Base-by-base conservation (phyloP, 1,284 basidiomycete species). In the Kalmanozyma brasiliensis region DNA sequence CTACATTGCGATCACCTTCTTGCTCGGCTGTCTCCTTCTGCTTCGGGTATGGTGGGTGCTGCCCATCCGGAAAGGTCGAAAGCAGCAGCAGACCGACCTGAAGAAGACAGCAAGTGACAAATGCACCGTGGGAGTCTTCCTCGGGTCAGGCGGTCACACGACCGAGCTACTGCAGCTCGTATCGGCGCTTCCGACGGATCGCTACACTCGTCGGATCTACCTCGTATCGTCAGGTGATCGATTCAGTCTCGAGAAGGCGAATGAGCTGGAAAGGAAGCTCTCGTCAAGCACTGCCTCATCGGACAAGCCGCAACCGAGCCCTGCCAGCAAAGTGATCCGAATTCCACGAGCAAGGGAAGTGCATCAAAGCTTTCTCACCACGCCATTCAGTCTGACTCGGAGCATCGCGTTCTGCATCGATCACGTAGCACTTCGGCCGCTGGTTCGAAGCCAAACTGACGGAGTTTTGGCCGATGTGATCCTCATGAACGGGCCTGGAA, bases 401-500 rank as follows among this genome's bases (percentile, higher is more conserved):
- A 73, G 74, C 40, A 34, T 78, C 11, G 22, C 38, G 1, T 77
- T 61, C 19, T 73, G 73, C 48, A 5, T 73, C 10, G 49, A 68
- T 36, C 62, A 64, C 53, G 40, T 81, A 16, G 68, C 73, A 0
- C 14, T 73, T 2, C 52, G 51, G 13, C 74, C 77, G 0, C 42
- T 66, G 0, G 8, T 36, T 14, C 37, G 8, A 10, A 5, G 44
- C 22, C 11, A 22, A 37, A 32, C n/a, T 29, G 10, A 34, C n/a
- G 26, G 44, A 0, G 36, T 48, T 14, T 14, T 62, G 76, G 88
- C 89, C 13, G 93, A 97, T 61, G 84, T 93, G 22, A 84, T 98
- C 23, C 83, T 99, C 49, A 83, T 98, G 38, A 98, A 98, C 82
- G 96, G 96, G 7, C 96, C 96, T 0, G 96, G 94, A 9, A 98